phyloP scores from a whole-genome alignment of 2,329 filamentous ascomycete genomes.

The Fusarium sp. region DNA sequence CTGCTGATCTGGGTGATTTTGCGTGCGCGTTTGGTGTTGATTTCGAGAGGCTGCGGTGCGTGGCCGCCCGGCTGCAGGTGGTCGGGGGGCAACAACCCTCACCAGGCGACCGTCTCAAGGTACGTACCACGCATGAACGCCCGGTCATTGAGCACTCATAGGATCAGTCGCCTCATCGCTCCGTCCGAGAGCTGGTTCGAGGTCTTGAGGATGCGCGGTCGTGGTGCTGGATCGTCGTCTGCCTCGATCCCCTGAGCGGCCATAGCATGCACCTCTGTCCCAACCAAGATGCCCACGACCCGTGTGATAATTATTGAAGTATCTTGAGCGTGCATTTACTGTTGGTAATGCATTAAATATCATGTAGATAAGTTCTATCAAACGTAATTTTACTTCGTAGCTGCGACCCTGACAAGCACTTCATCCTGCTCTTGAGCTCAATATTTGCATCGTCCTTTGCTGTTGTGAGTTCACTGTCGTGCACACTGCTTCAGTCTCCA shows the following conservation, averaged over 20 bases:
- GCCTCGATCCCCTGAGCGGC: conserved; percentile 18
- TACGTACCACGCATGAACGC: background rate
- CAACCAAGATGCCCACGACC: background rate
- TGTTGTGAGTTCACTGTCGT: background rate
- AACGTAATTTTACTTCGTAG: background rate
- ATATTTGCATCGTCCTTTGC: background rate
- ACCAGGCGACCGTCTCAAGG: background rate
- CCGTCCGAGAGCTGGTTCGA: background rate
- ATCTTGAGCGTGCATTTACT: background rate
- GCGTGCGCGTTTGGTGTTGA: background rate
- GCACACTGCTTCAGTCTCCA: fast-evolving
- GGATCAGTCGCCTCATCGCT: background rate
- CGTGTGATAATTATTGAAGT: background rate
- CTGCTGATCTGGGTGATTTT: conserved; percentile 17
- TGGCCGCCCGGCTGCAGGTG: background rate
- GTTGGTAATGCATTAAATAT: fast-evolving
- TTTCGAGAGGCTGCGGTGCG: background rate
- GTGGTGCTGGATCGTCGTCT: background rate
- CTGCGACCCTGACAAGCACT: background rate
- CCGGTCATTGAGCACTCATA: background rate
- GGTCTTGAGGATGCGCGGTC: background rate
- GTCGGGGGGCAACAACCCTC: conserved; percentile 1
- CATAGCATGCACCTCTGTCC: background rate
- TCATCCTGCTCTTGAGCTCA: background rate
- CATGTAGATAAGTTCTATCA: background rate